These are phyloP conservation scores for Hawksworthiomyces lignivorus DNA, from an alignment of 2,329 filamentous ascomycete genomes.

Conservation along the genomic window DNA sequence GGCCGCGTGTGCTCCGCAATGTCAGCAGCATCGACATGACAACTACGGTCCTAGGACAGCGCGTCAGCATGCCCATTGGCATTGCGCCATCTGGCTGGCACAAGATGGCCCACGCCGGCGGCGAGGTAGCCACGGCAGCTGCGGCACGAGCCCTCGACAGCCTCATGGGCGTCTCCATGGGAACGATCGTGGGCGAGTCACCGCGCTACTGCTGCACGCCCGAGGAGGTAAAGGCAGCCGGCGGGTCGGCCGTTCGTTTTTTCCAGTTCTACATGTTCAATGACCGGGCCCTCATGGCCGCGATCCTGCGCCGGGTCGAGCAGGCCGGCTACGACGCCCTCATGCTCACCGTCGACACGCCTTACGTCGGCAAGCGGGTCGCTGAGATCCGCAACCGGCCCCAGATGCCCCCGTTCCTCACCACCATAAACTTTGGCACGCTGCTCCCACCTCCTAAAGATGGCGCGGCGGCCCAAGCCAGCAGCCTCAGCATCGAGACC, in stretches of 20 bases:
- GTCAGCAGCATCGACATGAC: constrained; percentile 17
- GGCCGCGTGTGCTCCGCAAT: constrained; percentile 26
- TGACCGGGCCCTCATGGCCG: constrained; percentile 34
- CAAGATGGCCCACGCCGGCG: constrained; percentile 42
- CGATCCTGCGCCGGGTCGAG: constrained; percentile 24
- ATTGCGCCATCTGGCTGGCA: constrained; percentile 48
- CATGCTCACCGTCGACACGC: constrained; percentile 47
- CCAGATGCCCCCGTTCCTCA: background rate
- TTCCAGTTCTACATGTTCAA: constrained; percentile 48
- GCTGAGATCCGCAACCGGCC: constrained; percentile 10
- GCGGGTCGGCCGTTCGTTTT: constrained; percentile 27
- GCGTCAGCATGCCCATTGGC: constrained; percentile 38
- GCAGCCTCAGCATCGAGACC: background rate
- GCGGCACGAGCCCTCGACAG: constrained; percentile 35
- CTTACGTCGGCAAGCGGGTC: constrained; percentile 25
- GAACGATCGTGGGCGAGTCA: constrained; percentile 31
- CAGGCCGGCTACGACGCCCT: constrained; percentile 21
- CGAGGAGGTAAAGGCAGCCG: constrained; percentile 33
- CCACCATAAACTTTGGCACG: background rate
- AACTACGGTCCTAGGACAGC: constrained; percentile 18
- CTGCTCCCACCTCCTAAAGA: background rate
- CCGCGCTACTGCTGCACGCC: constrained; percentile 22
- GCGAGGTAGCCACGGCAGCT: constrained; percentile 40
- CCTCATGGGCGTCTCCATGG: constrained; percentile 36
- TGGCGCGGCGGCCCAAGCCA: too few relatives aligned